Base-by-base conservation (phyloP, 1,284 basidiomycete species). In the Ganoderma sinense region DNA sequence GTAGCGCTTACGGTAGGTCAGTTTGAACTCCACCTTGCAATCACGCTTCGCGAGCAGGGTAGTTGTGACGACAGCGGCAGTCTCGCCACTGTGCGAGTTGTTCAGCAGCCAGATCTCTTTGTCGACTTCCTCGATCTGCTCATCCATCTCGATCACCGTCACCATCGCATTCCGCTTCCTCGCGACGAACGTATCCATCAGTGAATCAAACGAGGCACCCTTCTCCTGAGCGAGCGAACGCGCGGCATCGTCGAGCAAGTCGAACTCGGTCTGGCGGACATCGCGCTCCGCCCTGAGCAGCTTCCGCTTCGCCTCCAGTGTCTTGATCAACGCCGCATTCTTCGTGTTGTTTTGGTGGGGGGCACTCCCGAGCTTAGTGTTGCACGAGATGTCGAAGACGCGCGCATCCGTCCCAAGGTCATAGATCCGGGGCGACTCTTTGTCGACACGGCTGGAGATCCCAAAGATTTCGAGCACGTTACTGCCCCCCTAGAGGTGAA, bases 1-100 rank as follows among this genome's bases (percentile, higher is more conserved):
- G n/a, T n/a, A n/a, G 59, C 18, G 77, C 87, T 62, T 75, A 89
- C 88, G 81, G 72, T 90, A 90, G 13, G 85, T 86, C 20, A 89
- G 75, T 63, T 83, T 85, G 62, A 89, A 78, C 33, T 85, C 80
- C 31, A 84, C 79, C 2, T 77, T 74, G 3, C 75, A 76, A 13
- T 81, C 78, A 0, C 77, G 76, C 45, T 84, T 81, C 2, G 84
- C 78, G 62, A 75, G 69, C n/a, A 88, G 76, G 20, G 84, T 80
- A 61, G 83, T 78, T 14, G 80, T 81, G 41, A 85, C 82, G 62
- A 81, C 77, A n/a, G 81, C 83, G 14, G 72, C 73, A 4, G 82
- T 72, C 1, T 74, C 72, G 0, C 85, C 85, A 66, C 81, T 80
- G 76, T 83, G 83, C 13, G 76, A 67, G 16, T 64, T 62, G 1